Percentiles rank a stretch among this genome's conserved stretches.
These are phyloP conservation scores for Fistulinella cinereoalba DNA, from an alignment of 1,284 basidiomycete species.

Conservation along the genomic window DNA sequence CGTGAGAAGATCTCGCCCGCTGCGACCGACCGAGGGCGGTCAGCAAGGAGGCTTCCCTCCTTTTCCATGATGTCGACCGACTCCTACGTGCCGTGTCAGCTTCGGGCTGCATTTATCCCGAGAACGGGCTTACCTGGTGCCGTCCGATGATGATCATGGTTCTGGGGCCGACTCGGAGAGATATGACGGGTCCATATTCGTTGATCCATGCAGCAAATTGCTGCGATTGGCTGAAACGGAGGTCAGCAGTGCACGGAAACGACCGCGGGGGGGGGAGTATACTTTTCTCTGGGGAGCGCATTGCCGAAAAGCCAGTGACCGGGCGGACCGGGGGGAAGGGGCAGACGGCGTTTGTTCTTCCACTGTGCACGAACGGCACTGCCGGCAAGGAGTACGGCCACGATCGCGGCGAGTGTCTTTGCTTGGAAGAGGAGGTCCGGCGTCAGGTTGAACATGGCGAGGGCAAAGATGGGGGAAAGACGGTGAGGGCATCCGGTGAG, in stretches of 20 bases:
- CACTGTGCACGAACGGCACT: slow-evolving; percentile 9
- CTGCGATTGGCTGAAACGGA: slow-evolving; percentile 32
- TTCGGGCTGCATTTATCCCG: no score
- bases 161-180: slow-evolving; percentile 31
- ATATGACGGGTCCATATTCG: slow-evolving; percentile 40
- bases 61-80: slow-evolving; percentile 45
- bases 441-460: slow-evolving; percentile 8
- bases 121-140: slow-evolving; percentile 29
- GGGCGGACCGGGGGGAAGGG: slow-evolving; percentile 32
- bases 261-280: no score
- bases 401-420: slow-evolving; percentile 20
- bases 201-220: slow-evolving; percentile 36
- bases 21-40: slow-evolving; percentile 33
- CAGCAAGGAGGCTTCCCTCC: slow-evolving; percentile 31
- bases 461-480: no score
- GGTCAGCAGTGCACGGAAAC: no score
- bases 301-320: slow-evolving; percentile 34
- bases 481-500: no score
- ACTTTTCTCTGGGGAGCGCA: slow-evolving; percentile 26
- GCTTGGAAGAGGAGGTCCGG: slow-evolving; percentile 4
- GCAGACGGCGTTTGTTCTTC: slow-evolving; percentile 13
- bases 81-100: slow-evolving; percentile 31
- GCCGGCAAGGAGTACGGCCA: slow-evolving; percentile 16
- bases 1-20: slow-evolving; percentile 32
- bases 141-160: slow-evolving; percentile 35